Conservation (phyloP, 78 protist species). For the Polysphondylium violaceum region DNA sequence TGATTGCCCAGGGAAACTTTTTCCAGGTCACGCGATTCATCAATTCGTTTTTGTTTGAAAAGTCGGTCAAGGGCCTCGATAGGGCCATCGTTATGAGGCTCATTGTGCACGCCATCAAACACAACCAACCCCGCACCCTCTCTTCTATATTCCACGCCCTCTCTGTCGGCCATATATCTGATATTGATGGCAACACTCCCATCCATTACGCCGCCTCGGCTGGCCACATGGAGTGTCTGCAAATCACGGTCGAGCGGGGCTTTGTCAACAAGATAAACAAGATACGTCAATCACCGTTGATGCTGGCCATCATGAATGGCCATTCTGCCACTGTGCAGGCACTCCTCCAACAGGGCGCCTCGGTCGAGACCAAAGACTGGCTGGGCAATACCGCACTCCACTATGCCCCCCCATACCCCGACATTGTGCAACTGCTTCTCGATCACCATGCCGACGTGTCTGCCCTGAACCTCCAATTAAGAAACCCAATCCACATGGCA, state of each 20-base stretch:
- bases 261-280: constrained; percentile 9
- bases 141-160: not conserved
- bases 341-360: constrained; percentile 1
- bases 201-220: constrained; percentile 7
- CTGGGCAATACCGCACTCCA: constrained; percentile 11
- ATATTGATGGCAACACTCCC: constrained; percentile 46
- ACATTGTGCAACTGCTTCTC: not conserved
- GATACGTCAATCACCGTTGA: constrained; percentile 19
- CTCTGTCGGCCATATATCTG: not conserved
- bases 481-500: not conserved
- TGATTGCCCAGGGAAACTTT: not conserved
- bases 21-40: not conserved
- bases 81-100: not conserved
- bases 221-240: constrained; percentile 19
- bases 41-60: constrained; percentile 6
- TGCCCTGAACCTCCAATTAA: not conserved
- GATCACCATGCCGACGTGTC: not conserved
- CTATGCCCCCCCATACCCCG: not conserved
- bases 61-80: not conserved
- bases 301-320: constrained; percentile 21
- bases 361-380: not conserved
- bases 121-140: constrained; percentile 5
- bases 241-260: not conserved
- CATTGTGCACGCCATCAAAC: not conserved
- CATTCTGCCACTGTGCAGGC: not conserved